Evolutionary conservation across 805 yeast genomes (phyloP).

Genomic region (Nakazawaea pomicola): DNA sequence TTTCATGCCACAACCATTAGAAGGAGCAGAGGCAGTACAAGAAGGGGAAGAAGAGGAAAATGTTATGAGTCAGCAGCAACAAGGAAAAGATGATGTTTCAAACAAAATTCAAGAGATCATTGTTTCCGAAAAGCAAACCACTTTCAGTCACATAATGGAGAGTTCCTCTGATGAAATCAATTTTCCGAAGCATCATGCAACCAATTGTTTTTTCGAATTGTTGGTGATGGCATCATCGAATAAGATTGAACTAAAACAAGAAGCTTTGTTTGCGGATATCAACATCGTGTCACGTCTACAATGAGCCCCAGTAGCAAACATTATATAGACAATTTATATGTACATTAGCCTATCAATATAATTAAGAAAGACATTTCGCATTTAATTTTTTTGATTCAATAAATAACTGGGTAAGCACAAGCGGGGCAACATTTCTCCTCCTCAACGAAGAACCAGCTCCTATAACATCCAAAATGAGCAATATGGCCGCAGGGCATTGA

Average conservation of each 20-base stretch:
- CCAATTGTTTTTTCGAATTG: constrained; percentile 75
- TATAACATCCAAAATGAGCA: constrained; percentile 78
- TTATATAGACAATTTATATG: constrained; percentile 7
- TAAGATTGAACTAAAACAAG: constrained; percentile 60
- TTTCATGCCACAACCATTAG: neutral
- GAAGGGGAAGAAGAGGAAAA: neutral
- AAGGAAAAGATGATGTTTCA: neutral
- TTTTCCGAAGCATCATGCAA: constrained; percentile 52
- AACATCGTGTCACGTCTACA: constrained; percentile 35
- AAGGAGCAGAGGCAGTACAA: constrained; percentile 6
- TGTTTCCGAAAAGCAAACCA: constrained; percentile 18
- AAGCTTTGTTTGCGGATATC: constrained; percentile 55
- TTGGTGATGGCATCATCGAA: constrained; percentile 77
- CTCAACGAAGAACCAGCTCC: constrained; percentile 68
- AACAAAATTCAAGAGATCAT: constrained; percentile 16
- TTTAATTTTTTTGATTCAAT: neutral
- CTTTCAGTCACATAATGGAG: constrained; percentile 35
- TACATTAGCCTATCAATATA: constrained; percentile 17
- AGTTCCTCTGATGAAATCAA: constrained; percentile 13
- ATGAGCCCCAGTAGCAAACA: too few species aligned
- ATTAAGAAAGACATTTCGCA: neutral
- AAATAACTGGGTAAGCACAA: constrained; percentile 11
- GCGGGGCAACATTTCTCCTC: constrained; percentile 73
- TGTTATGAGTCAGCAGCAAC: too few species aligned
- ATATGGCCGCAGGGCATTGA: constrained; percentile 77